Evolutionary conservation across 345 rosid genomes (phyloP), one percentile per base, ranked within the genome.

Genomic region (Schrenkiella parvula): DNA sequence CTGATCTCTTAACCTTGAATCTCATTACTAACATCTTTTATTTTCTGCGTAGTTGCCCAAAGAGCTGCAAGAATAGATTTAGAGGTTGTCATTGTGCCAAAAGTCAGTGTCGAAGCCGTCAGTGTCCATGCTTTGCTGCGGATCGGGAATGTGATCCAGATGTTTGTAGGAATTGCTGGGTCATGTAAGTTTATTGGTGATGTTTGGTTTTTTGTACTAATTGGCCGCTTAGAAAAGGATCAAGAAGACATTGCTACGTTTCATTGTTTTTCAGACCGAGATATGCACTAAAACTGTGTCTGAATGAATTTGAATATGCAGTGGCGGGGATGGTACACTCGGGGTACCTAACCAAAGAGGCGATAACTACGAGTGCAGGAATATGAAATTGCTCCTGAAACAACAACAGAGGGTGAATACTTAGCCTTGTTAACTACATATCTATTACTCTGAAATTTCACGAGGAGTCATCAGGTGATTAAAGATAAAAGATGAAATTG

Each of bases 11-110:
- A 39, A 31, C 39, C 25, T 21, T 56, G 48, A 46, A 64, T 58
- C 10, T 55, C 37, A 65, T 26, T 28, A 6, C 79, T 69, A 61
- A 73, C 72, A 22, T 22, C 15, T 12, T 10, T 18, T 70, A n/a
- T 15, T 62, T 10, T 71, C 71, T 48, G 61, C 82, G 31, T 74
- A 95, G 99, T 70, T 95, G 99, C 78, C 98, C 93, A 25, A 93
- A 93, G 74, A 90, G 83, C 76, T 93, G 97, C 90, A 93, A 93
- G 80, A 90, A 90, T 79, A 89, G 99, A 56, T 95, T 95, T 78
- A 88, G 99, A 85, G 99, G 99, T 69, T 95, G 99, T 61, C 99
- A 95, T 74, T 95, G 99, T 68, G 99, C 99, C 43, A 95, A 95
- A 86, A 95, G 98, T 78, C 99, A 95, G 78, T 95, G 99, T 58